Conservation (phyloP, 345 rosid species). For the Bruguiera sexangula region DNA sequence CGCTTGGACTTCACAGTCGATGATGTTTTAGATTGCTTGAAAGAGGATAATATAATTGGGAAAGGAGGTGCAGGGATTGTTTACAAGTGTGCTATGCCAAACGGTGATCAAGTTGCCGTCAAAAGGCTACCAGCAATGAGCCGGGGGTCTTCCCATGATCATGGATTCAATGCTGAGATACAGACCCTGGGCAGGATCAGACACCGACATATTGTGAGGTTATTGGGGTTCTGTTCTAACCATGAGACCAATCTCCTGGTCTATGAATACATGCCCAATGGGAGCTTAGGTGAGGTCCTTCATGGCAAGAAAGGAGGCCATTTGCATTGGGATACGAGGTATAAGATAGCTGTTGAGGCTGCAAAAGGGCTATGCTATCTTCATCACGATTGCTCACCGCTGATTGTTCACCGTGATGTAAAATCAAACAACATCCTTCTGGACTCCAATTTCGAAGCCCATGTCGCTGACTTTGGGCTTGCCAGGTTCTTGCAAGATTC, state of each 20-base stretch:
- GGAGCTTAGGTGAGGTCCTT: constrained; percentile 84
- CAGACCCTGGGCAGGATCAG: constrained; percentile 87
- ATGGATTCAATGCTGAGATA: constrained; percentile 93
- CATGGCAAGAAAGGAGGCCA: constrained; percentile 94
- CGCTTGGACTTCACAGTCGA: constrained; percentile 82
- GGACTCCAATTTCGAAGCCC: constrained; percentile 80
- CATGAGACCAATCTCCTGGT: constrained; percentile 88
- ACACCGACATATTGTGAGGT: constrained; percentile 79
- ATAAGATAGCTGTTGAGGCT: constrained; percentile 80
- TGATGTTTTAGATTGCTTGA: constrained; percentile 73
- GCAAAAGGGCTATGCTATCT: constrained; percentile 88
- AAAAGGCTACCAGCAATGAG: constrained; percentile 75
- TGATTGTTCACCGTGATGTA: constrained; percentile 84
- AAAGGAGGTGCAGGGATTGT: constrained; percentile 97
- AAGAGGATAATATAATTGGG: constrained; percentile 87
- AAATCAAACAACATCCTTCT: constrained; percentile 86
- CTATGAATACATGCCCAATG: constrained; percentile 88
- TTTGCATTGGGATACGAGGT: constrained; percentile 82
- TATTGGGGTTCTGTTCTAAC: constrained; percentile 82
- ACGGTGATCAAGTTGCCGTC: constrained; percentile 75
- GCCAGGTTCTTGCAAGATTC: constrained; percentile 91
- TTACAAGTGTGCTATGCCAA: constrained; percentile 75
- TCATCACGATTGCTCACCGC: constrained; percentile 83
- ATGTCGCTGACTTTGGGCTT: constrained; percentile 92
- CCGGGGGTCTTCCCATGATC: constrained; percentile 91